Conservation (phyloP, 768 basidiomycete genomes). For the Hemileccinum impolitum region DNA sequence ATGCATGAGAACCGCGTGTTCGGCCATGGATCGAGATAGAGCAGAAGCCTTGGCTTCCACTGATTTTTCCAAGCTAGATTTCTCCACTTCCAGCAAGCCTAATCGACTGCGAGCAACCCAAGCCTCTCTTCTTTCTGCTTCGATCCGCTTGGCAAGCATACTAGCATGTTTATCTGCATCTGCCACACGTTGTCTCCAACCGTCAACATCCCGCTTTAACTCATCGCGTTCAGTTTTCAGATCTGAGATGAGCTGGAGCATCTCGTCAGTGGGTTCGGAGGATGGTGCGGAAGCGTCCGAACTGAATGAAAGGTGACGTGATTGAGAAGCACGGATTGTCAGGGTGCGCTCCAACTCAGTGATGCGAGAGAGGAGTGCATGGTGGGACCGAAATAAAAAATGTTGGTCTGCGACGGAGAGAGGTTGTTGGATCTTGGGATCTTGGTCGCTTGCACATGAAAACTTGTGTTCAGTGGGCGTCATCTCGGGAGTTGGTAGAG, state of each 20-base stretch:
- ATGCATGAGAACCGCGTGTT: constrained; percentile 22
- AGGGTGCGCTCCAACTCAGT: constrained; percentile 73
- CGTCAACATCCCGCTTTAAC: constrained; percentile 82
- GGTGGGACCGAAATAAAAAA: constrained; percentile 84
- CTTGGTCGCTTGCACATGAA: constrained; percentile 29
- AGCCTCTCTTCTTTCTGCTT: constrained; percentile 76
- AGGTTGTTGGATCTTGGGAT: constrained; percentile 36
- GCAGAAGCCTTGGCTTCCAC: constrained; percentile 35
- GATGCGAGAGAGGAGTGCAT: constrained; percentile 77
- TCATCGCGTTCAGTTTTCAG: constrained; percentile 88
- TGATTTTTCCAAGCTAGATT: constrained; percentile 50
- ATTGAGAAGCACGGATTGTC: constrained; percentile 41
- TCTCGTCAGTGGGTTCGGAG: constrained; percentile 68
- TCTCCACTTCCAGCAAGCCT: constrained; percentile 65
- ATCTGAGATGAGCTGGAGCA: constrained; percentile 70
- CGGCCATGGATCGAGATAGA: constrained; percentile 28
- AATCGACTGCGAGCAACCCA: constrained; percentile 79
- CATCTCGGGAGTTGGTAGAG: constrained; percentile 70
- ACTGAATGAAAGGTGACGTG: constrained; percentile 49
- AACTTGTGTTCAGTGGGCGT: constrained; percentile 58
- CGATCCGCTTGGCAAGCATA: constrained; percentile 64
- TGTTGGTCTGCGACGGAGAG: constrained; percentile 75
- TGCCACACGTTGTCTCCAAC: constrained; percentile 75
- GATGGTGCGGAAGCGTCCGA: constrained; percentile 39
- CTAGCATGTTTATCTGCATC: constrained; percentile 71